These are phyloP conservation scores for Babjeviella inositovora DNA, from an alignment of 805 yeast genomes.

Conservation along the genomic window DNA sequence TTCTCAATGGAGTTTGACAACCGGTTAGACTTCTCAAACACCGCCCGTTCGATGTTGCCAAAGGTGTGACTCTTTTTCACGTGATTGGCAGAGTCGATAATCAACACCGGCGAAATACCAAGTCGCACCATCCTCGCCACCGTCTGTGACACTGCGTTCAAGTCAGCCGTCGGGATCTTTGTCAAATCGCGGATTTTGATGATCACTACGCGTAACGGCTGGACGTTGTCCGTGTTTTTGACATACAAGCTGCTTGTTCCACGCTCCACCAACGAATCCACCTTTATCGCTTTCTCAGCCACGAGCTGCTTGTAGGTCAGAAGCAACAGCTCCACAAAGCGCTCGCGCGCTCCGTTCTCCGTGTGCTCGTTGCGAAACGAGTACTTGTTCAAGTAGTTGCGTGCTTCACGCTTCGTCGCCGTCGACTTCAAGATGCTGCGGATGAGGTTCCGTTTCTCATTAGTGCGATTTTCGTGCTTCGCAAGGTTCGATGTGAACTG, in stretches of 20 bases:
- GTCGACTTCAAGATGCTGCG: constrained; percentile 76
- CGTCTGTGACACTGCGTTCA: constrained; percentile 38
- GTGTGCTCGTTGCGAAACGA: constrained; percentile 18
- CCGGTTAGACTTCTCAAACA: constrained; percentile 6
- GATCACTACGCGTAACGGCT: constrained; percentile 35
- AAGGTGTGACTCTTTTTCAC: no score
- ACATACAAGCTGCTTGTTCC: not conserved
- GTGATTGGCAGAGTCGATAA: no score
- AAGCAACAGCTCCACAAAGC: no score
- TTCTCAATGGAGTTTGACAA: constrained; percentile 6
- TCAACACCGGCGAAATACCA: constrained; percentile 63
- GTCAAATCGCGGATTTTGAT: constrained; percentile 29
- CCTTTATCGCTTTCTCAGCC: no score
- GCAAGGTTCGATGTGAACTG: constrained; percentile 20
- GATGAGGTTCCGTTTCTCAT: constrained; percentile 53
- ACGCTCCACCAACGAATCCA: no score
- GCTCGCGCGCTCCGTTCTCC: no score
- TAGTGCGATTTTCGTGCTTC: constrained; percentile 14
- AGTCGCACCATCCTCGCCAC: constrained; percentile 34
- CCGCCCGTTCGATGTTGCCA: not conserved
- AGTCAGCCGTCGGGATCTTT: constrained; percentile 11
- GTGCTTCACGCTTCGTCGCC: constrained; percentile 87
- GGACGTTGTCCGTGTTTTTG: not conserved
- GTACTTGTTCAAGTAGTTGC: constrained; percentile 63
- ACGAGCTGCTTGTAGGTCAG: no score